Evolutionary conservation across 495 filamentous ascomycete species (phyloP).

Genomic region (Cudoniella acicularis): DNA sequence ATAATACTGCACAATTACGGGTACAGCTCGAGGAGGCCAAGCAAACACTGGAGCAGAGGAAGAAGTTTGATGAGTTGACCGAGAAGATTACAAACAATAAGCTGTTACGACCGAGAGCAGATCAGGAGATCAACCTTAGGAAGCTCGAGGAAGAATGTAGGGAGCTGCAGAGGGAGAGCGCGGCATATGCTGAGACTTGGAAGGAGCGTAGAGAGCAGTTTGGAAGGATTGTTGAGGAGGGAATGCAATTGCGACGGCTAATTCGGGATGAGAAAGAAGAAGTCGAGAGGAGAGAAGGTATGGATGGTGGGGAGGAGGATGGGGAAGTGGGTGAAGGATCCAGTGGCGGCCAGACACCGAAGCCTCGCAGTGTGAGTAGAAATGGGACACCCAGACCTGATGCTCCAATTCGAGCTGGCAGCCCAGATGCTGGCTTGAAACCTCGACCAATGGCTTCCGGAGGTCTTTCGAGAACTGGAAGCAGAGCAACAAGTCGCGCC

Average conservation of each 20-base stretch:
- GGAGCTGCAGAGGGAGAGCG: slow-evolving; percentile 79
- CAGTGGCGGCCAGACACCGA: slow-evolving; percentile 44
- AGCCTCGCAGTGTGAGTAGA: slow-evolving; percentile 43
- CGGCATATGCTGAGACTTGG: slow-evolving; percentile 81
- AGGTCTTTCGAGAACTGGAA: slow-evolving; percentile 19
- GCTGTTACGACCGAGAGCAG: slow-evolving; percentile 73
- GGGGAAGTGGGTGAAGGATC: slow-evolving; percentile 47
- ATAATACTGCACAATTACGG: slow-evolving; percentile 69
- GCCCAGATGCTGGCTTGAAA: slow-evolving; percentile 21
- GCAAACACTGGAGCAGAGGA: slow-evolving; percentile 68
- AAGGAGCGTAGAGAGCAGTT: slow-evolving; percentile 83
- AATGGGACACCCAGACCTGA: slow-evolving; percentile 67
- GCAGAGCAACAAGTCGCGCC: slow-evolving; percentile 24
- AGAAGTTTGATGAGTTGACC: slow-evolving; percentile 79
- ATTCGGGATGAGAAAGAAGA: slow-evolving; percentile 98
- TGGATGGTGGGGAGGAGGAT: slow-evolving; percentile 74
- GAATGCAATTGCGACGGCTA: slow-evolving; percentile 74
- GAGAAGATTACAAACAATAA: slow-evolving; percentile 85
- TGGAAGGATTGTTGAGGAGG: slow-evolving; percentile 85
- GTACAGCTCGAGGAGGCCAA: slow-evolving; percentile 72
- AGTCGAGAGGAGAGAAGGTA: slow-evolving; percentile 67
- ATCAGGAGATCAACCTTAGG: slow-evolving; percentile 71
- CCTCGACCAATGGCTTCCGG: slow-evolving; percentile 16
- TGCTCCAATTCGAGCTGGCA: neutral
- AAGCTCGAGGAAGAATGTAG: slow-evolving; percentile 85